These are phyloP conservation scores for Macaranga tanarius DNA, from an alignment of 441 rosid species.

Conservation along the genomic window DNA sequence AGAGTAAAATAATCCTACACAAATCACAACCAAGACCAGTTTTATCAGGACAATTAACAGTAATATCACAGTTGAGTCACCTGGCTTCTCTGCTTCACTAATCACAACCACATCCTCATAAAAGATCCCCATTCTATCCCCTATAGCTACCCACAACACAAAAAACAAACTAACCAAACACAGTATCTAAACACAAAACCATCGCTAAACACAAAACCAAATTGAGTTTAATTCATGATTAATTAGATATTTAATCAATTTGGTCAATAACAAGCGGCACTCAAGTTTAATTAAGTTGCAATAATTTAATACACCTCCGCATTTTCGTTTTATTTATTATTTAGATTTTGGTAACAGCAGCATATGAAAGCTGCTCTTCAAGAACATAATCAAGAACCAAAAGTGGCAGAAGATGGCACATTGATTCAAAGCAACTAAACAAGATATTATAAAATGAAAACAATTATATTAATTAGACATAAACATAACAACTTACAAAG, in stretches of 20 bases:
- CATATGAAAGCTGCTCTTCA: too few species aligned
- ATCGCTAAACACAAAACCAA: too few species aligned
- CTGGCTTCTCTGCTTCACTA: conserved; percentile 41
- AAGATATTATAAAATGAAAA: neutral
- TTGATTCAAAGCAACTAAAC: too few species aligned
- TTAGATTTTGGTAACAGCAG: too few species aligned
- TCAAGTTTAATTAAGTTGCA: conserved; percentile 12
- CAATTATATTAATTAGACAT: conserved; percentile 23
- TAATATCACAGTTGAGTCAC: conserved; percentile 45
- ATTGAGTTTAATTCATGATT: neutral
- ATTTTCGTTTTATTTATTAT: too few species aligned
- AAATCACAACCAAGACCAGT: conserved; percentile 69
- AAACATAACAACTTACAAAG: neutral
- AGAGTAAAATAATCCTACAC: conserved; percentile 55
- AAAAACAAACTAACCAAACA: too few species aligned
- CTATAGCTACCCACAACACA: neutral
- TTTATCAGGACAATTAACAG: conserved; percentile 68
- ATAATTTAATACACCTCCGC: too few species aligned
- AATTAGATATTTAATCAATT: neutral
- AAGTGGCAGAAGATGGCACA: too few species aligned
- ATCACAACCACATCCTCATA: conserved; percentile 55
- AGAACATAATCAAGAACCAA: too few species aligned
- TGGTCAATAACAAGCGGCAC: conserved; percentile 28
- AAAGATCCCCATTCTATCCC: conserved; percentile 42
- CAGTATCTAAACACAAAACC: too few species aligned